A percentile compares a stretch with the other conserved stretches of the same genome.
phyloP scores from a whole-genome alignment of 2,329 filamentous ascomycete species.

The Dothideomycetidae sp. region DNA sequence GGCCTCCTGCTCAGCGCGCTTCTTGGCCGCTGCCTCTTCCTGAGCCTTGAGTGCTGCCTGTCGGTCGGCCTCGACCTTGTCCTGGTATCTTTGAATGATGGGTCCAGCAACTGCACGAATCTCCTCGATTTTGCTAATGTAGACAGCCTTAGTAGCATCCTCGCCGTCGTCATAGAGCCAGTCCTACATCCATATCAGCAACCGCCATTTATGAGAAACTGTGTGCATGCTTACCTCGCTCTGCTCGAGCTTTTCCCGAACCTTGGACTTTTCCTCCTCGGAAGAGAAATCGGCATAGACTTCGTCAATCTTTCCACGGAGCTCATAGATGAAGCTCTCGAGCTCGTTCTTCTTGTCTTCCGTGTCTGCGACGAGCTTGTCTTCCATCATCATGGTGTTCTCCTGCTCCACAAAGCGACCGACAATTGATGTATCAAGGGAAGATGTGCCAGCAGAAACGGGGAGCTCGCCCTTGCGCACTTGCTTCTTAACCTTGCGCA shows the following conservation, averaged over 20 bases:
- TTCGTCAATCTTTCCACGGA: slow-evolving; percentile 89
- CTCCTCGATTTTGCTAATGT: slow-evolving; percentile 90
- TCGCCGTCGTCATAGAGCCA: slow-evolving; percentile 98
- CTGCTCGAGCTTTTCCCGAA: slow-evolving; percentile 68
- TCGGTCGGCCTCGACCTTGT: slow-evolving; percentile 81
- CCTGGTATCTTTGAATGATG: slow-evolving; percentile 85
- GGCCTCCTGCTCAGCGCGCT: slow-evolving; percentile 53
- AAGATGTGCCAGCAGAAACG: slow-evolving; percentile 67
- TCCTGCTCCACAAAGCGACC: slow-evolving; percentile 65
- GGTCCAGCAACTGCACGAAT: slow-evolving; percentile 82
- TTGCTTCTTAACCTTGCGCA: slow-evolving; percentile 97
- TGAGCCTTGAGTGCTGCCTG: slow-evolving; percentile 52
- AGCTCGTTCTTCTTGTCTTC: slow-evolving; percentile 99
- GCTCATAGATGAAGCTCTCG: slow-evolving; percentile 92
- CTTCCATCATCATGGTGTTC: slow-evolving; percentile 84
- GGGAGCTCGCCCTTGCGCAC: slow-evolving; percentile 93
- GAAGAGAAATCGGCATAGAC: slow-evolving; percentile 77
- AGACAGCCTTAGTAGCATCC: slow-evolving; percentile 84
- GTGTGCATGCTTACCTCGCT: slow-evolving; percentile 52
- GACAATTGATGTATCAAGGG: slow-evolving; percentile 57
- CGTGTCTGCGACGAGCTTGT: slow-evolving; percentile 95
- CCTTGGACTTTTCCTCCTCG: slow-evolving; percentile 81
- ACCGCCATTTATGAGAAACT: not conserved
- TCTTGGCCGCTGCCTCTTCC: slow-evolving; percentile 51
- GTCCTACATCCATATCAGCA: slow-evolving; percentile 45